Evolutionary conservation across 306 rosid species (phyloP).

Genomic region (Sechiopsis laciniata): DNA sequence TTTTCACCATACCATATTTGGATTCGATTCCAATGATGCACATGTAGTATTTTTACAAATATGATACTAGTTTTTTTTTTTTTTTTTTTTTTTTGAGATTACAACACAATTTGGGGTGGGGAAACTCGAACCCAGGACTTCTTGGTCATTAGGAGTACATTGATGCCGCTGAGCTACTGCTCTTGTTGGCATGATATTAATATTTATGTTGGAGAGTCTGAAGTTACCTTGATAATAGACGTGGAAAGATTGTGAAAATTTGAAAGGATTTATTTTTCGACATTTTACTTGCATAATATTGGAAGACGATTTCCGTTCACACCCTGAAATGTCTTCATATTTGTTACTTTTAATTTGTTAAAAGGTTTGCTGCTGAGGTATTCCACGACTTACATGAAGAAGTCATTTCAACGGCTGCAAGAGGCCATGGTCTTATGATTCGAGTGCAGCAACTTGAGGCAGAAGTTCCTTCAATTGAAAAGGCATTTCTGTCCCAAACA

Average conservation of each 20-base stretch:
- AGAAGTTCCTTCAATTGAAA: conserved; percentile 86
- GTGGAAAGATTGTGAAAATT: not conserved
- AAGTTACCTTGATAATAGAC: not conserved
- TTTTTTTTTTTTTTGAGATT: no score
- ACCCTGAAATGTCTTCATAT: not conserved
- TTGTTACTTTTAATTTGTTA: conserved; percentile 8
- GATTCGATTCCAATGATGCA: not conserved
- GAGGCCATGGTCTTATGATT: conserved; percentile 72
- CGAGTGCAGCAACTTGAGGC: conserved; percentile 97
- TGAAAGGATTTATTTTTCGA: not conserved
- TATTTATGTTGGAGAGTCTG: not conserved
- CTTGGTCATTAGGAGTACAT: no score
- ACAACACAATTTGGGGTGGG: no score
- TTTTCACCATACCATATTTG: not conserved
- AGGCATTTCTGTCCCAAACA: conserved; percentile 59
- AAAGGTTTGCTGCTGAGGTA: conserved; percentile 92
- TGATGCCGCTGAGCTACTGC: no score
- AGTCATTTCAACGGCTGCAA: conserved; percentile 74
- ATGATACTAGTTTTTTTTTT: not conserved
- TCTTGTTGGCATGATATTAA: not conserved
- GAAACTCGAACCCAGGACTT: no score
- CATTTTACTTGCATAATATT: not conserved
- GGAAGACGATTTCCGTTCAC: not conserved
- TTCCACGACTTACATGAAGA: conserved; percentile 95
- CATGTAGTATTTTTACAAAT: not conserved